Base-by-base conservation (phyloP, 2,329 filamentous ascomycete genomes). In the Alternaria postmessia region DNA sequence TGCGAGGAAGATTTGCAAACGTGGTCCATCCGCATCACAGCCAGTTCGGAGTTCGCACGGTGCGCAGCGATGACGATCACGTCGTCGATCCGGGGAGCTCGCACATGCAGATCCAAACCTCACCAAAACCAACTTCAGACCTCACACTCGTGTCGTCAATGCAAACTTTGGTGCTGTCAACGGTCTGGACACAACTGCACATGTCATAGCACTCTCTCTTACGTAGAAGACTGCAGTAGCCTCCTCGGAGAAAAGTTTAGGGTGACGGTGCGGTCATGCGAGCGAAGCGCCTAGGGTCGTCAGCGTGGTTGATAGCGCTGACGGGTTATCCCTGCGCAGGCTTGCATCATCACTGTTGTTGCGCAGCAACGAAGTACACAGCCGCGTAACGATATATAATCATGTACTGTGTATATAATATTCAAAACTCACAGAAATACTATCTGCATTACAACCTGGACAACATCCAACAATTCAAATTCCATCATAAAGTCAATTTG, bases 61-160 rank as follows among this genome's bases (percentile, higher is more conserved):
- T 47, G 48, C 62, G 57, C 42, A 55, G 49, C 47, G 16, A 58
- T 62, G 66, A 63, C 59, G 58, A 67, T 68, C 62, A 63, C 24
- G 63, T 51, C 30, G 63, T 54, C 51, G 58, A 66, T 66, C 61
- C 34, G 55, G 59, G 57, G 54, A 52, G 30, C 22, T 18, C 36
- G 24, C 30, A 12, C 38, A 47, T 26, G 38, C 55, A 39, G 46
- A 49, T 49, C 14, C 14, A 49, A 38, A 34, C 18, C 42, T 48
- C 30, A 47, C 6, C 41, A 39, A 20, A 18, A 39, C 7, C 30
- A 41, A 22, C 52, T 24, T 12, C 39, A 55, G 42, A 30, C 22
- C 46, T 41, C 12, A 16, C 12, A 16, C 32, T 36, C 48, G 24
- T 54, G 57, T 58, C 54, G 41, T 53, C 44, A 54, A 49, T 11